phyloP scores from a whole-genome alignment of 2,329 filamentous ascomycete species.

The Colletotrichum euphorbiae region DNA sequence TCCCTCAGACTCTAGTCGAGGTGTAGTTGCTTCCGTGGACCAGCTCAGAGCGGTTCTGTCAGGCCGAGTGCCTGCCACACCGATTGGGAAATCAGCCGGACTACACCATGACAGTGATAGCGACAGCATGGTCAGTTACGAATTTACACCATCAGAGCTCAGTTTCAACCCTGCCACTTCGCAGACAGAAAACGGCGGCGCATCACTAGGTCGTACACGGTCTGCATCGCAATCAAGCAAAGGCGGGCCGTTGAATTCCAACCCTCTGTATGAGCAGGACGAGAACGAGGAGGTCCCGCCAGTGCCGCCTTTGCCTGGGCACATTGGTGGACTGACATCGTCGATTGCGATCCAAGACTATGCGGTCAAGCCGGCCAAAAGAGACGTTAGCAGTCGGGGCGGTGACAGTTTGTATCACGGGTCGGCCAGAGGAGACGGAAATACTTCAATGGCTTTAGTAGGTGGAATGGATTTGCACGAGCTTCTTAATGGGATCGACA shows the following conservation, averaged over 20 bases:
- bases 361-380: conserved; percentile 48
- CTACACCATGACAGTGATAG: conserved; percentile 65
- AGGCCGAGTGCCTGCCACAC: conserved; percentile 59
- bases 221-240: conserved; percentile 51
- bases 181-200: conserved; percentile 44
- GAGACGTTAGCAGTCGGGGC: conserved; percentile 56
- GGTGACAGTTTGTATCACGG: conserved; percentile 49
- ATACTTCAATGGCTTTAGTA: conserved; percentile 50
- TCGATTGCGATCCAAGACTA: conserved; percentile 52
- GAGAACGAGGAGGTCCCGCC: conserved; percentile 61
- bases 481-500: conserved; percentile 63
- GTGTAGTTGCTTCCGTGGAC: conserved; percentile 69
- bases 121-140: conserved; percentile 79
- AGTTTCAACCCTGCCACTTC: conserved; percentile 63
- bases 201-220: conserved; percentile 46
- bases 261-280: conserved; percentile 51
- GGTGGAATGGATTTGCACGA: conserved; percentile 60
- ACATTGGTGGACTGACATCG: conserved; percentile 46
- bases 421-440: conserved; percentile 40
- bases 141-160: conserved; percentile 74
- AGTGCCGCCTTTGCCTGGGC: conserved; percentile 65
- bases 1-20: conserved; percentile 57
- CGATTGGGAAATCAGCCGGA: conserved; percentile 52
- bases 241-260: conserved; percentile 58
- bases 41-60: conserved; percentile 72